These are phyloP conservation scores for Arthrobotrys pseudoclavata DNA, from an alignment of 2,329 filamentous ascomycete species.

Conservation along the genomic window DNA sequence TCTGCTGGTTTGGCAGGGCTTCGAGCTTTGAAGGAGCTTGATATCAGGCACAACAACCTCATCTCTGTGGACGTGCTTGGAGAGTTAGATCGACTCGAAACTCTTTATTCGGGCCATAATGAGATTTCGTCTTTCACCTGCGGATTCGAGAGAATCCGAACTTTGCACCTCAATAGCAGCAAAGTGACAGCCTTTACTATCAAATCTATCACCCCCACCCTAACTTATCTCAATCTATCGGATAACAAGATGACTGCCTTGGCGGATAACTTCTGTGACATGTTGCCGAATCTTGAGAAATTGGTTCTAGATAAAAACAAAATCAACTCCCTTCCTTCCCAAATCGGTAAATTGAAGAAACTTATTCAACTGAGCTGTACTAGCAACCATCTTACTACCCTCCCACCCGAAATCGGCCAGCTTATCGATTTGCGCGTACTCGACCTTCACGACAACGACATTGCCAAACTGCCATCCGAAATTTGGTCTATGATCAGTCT, in stretches of 20 bases:
- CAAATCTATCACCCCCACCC: constrained; percentile 78
- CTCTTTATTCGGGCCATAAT: constrained; percentile 92
- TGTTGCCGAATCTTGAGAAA: constrained; percentile 87
- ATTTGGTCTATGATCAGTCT: constrained; percentile 95
- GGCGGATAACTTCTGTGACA: constrained; percentile 85
- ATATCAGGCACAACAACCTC: constrained; percentile 93
- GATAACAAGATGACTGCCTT: constrained; percentile 92
- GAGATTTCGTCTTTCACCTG: constrained; percentile 89
- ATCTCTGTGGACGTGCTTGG: constrained; percentile 89
- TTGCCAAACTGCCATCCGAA: constrained; percentile 87
- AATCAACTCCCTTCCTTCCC: constrained; percentile 87
- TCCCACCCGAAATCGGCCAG: constrained; percentile 90
- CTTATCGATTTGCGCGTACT: constrained; percentile 85
- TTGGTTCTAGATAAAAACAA: constrained; percentile 95
- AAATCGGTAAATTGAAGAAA: constrained; percentile 84
- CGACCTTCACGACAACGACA: constrained; percentile 93
- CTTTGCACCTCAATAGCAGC: constrained; percentile 91
- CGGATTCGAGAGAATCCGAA: constrained; percentile 85
- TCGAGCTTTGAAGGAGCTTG: constrained; percentile 85
- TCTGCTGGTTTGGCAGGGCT: constrained; percentile 80
- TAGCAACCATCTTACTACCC: constrained; percentile 85
- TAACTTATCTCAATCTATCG: constrained; percentile 89
- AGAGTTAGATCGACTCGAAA: constrained; percentile 85
- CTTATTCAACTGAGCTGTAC: constrained; percentile 95
- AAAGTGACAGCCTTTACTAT: constrained; percentile 95